These are phyloP conservation scores for Emergomyces orientalis DNA, from an alignment of 2,329 filamentous ascomycete genomes.

Conservation along the genomic window DNA sequence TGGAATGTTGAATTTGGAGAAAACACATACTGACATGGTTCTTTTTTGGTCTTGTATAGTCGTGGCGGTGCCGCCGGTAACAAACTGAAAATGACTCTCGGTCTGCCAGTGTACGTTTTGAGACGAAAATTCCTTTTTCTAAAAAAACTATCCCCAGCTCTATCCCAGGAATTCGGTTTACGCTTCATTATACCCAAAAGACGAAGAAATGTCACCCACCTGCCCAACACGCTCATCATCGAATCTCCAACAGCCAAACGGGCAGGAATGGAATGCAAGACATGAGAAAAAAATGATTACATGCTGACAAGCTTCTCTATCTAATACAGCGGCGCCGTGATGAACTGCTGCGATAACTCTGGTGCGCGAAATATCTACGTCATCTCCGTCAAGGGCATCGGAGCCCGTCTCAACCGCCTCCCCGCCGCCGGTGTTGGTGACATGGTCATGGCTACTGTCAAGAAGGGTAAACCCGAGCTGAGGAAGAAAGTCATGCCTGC, in stretches of 20 bases:
- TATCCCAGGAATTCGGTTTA: no score
- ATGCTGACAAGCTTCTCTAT: not conserved
- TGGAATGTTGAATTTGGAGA: not conserved
- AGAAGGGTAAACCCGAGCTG: constrained; percentile 99
- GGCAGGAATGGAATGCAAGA: not conserved
- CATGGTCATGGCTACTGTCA: constrained; percentile 99
- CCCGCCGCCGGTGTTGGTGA: constrained; percentile 96
- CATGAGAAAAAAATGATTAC: not conserved
- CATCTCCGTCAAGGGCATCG: constrained; percentile 98
- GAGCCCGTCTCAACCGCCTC: constrained; percentile 93
- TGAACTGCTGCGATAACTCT: constrained; percentile 99
- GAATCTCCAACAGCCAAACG: not conserved
- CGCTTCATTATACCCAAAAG: not conserved
- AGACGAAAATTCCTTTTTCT: constrained; percentile 11
- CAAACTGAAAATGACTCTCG: constrained; percentile 99
- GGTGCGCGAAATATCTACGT: constrained; percentile 99
- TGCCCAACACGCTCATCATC: not conserved
- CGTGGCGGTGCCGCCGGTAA: constrained; percentile 89
- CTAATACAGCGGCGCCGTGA: constrained; percentile 74
- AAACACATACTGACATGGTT: constrained; percentile 17
- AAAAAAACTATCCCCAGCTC: no score
- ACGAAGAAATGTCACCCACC: not conserved
- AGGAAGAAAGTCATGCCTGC: constrained; percentile 99
- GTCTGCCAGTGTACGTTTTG: constrained; percentile 92
- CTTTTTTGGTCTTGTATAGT: constrained; percentile 33